Evolutionary conservation across 2,329 filamentous ascomycete species (phyloP).

Genomic region (Paecilomyces sp.): DNA sequence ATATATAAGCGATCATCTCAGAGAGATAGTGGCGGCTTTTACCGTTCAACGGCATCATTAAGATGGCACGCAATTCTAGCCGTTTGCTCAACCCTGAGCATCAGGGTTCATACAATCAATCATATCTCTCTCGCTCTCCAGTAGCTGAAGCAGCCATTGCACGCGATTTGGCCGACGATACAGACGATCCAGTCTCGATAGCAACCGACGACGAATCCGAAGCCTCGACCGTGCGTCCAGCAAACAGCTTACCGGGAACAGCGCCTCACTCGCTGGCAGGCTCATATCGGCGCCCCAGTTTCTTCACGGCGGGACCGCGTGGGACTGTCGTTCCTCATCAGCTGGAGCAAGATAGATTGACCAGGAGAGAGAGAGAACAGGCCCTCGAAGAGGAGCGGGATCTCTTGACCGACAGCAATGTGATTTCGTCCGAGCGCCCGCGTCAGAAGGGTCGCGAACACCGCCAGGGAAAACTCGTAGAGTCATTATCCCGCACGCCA

Average conservation of each 20-base stretch:
- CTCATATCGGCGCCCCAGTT: constrained; percentile 69
- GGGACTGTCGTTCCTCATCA: constrained; percentile 57
- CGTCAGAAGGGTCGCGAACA: constrained; percentile 8
- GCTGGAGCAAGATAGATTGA: constrained; percentile 38
- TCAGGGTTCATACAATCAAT: constrained; percentile 26
- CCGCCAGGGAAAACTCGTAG: constrained; percentile 18
- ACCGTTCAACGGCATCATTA: constrained; percentile 6
- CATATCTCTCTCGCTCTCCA: constrained; percentile 55
- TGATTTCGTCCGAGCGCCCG: constrained; percentile 49
- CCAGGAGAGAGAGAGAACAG: constrained; percentile 47
- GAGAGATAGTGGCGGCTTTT: not conserved
- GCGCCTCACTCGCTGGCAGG: constrained; percentile 48
- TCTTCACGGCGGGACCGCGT: constrained; percentile 64
- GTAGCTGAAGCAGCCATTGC: constrained; percentile 60
- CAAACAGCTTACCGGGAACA: constrained; percentile 28
- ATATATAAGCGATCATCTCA: not conserved
- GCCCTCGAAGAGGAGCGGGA: constrained; percentile 52
- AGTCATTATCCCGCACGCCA: constrained; percentile 9
- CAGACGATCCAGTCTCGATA: constrained; percentile 45
- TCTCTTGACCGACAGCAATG: constrained; percentile 52
- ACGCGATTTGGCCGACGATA: constrained; percentile 59
- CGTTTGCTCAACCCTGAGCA: constrained; percentile 19
- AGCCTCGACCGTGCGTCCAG: constrained; percentile 34
- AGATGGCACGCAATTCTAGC: constrained; percentile 22
- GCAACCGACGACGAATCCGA: constrained; percentile 30